Conservation (phyloP, 2,329 filamentous ascomycete species). For the Penicillium expansum region DNA sequence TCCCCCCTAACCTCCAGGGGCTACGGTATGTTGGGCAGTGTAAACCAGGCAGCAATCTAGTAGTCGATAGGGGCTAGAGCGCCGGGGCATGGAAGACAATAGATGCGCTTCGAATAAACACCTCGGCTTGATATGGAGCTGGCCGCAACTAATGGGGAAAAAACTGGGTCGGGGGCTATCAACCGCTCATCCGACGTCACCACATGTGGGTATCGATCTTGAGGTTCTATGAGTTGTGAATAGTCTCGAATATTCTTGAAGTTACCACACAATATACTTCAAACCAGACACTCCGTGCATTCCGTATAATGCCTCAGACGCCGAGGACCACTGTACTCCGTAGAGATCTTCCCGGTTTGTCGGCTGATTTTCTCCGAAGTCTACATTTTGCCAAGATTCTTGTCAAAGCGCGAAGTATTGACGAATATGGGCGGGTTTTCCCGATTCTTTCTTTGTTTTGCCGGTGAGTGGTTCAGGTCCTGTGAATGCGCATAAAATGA, state of each 20-base stretch:
- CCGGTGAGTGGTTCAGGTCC: constrained; percentile 13
- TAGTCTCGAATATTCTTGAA: not conserved
- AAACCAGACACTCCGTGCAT: not conserved
- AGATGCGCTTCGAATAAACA: constrained; percentile 10
- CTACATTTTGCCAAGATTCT: constrained; percentile 3
- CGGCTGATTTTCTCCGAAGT: constrained; percentile 4
- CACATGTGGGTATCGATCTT: constrained; percentile 15
- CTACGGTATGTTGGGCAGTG: not conserved
- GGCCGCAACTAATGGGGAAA: constrained; percentile 12
- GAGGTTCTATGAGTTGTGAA: constrained; percentile 11
- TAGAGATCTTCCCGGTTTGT: not conserved
- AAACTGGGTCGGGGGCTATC: constrained; percentile 22
- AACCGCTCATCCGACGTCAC: constrained; percentile 21
- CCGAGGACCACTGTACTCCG: constrained; percentile 22
- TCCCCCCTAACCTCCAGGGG: not conserved
- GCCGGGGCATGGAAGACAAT: constrained; percentile 4
- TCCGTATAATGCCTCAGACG: not conserved
- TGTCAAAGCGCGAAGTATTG: constrained; percentile 9
- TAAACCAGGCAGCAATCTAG: not conserved
- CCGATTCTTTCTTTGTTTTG: not conserved
- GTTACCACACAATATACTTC: not conserved
- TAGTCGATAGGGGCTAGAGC: not conserved
- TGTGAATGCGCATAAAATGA: not conserved
- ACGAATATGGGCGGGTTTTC: constrained; percentile 8
- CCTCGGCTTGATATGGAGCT: constrained; percentile 9